Evolutionary conservation across 2,329 filamentous ascomycete species (phyloP), one percentile per base, ranked within the genome.

Genomic region (Alternaria solani): DNA sequence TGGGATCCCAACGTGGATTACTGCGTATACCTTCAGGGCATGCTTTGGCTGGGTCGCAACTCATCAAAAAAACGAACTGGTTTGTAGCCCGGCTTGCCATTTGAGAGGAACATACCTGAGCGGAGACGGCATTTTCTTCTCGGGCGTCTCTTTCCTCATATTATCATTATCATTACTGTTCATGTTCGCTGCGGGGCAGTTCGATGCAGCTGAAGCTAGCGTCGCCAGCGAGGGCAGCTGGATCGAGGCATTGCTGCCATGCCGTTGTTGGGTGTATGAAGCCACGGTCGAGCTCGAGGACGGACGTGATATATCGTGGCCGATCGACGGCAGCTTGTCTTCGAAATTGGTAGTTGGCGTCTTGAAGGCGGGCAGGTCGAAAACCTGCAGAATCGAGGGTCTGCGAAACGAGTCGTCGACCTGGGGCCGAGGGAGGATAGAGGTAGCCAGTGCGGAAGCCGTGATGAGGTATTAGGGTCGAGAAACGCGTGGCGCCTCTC

Each of bases 401-500:
- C 82, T 78, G 69, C 79, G 75, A 73, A 81, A 76, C 71, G 77
- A 74, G 59, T 84, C 85, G 76, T 86, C 82, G 82, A 85, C 83
- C 81, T 85, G 83, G 67, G 86, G 84, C 84, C 84, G 81, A 73
- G 86, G 87, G 59, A 87, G 81, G 74, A 87, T 78, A 34, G 78
- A 80, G 73, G 84, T 83, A 79, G 85, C 85, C 78, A 88, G 84
- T 74, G 85, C 84, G 79, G 84, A 88, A 81, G 86, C 83, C 83
- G 83, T 86, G 70, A 51, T 79, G 71, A 43, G 57, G 46, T 63
- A 67, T 63, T 68, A 68, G 34, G 59, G 58, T 47, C 62, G 75
- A 78, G 75, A 77, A 76, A 79, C 76, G 75, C 73, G 64, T 65
- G 59, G 71, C 75, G 74, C 71, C 70, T 66, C 76, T 77, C 72